phyloP scores from a whole-genome alignment of 2,329 filamentous ascomycete species.

The Nannizziopsis barbatae region DNA sequence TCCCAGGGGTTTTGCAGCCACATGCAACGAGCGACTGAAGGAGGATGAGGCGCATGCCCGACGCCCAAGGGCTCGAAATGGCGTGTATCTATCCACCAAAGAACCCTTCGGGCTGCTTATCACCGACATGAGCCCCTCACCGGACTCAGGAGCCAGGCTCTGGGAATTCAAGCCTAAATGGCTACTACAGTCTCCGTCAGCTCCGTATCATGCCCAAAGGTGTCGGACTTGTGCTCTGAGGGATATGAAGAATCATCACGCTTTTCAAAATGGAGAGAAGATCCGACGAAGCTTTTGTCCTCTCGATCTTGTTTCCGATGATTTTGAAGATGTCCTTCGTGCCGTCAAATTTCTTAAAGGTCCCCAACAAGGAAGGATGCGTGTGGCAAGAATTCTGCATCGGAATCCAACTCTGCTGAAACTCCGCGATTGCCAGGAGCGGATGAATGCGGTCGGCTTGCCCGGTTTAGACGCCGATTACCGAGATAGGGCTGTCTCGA shows the following conservation, averaged over 20 bases:
- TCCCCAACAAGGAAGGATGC: slow-evolving; percentile 23
- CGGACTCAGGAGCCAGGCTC: slow-evolving; percentile 30
- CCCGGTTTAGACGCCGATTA: slow-evolving; percentile 28
- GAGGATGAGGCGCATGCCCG: slow-evolving; percentile 35
- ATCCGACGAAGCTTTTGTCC: slow-evolving; percentile 47
- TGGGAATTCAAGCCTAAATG: slow-evolving; percentile 80
- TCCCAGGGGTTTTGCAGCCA: slow-evolving; percentile 33
- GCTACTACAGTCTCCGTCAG: slow-evolving; percentile 64
- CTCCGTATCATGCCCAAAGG: slow-evolving; percentile 50
- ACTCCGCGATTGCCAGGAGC: slow-evolving; percentile 26
- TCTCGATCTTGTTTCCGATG: slow-evolving; percentile 47
- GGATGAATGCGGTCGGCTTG: slow-evolving; percentile 27
- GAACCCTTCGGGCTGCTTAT: slow-evolving; percentile 57
- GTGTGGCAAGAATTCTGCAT: slow-evolving; percentile 27
- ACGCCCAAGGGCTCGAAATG: slow-evolving; percentile 41
- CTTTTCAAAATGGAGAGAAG: slow-evolving; percentile 21
- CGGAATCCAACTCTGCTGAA: slow-evolving; percentile 27
- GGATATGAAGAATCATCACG: slow-evolving; percentile 37
- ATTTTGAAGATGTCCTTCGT: slow-evolving; percentile 35
- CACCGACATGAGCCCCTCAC: slow-evolving; percentile 55
- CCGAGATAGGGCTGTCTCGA: slow-evolving; percentile 52
- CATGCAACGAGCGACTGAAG: slow-evolving; percentile 45
- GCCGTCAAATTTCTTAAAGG: slow-evolving; percentile 32
- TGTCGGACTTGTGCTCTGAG: slow-evolving; percentile 64
- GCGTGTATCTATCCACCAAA: slow-evolving; percentile 43